Evolutionary conservation across 1,139 yeast genomes (phyloP).

Genomic region (Candida sp.): DNA sequence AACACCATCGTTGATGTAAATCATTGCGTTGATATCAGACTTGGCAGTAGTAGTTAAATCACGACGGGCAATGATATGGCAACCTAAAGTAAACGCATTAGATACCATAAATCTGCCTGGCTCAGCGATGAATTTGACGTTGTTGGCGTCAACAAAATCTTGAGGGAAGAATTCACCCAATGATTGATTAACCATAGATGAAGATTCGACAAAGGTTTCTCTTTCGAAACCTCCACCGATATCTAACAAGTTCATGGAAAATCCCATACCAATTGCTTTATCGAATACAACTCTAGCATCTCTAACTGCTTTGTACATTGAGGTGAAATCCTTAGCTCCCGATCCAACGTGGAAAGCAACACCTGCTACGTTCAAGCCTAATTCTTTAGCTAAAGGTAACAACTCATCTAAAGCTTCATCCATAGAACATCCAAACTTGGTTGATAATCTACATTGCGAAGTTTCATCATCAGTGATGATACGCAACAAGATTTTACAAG

Average conservation of each 20-base stretch:
- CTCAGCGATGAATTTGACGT: slow-evolving; percentile 75
- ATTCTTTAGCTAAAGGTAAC: slow-evolving; percentile 57
- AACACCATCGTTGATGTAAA: slow-evolving; percentile 92
- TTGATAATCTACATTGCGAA: slow-evolving; percentile 83
- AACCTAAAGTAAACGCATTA: slow-evolving; percentile 79
- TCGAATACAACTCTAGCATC: slow-evolving; percentile 77
- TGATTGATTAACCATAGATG: slow-evolving; percentile 54
- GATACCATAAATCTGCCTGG: slow-evolving; percentile 94
- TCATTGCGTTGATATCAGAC: slow-evolving; percentile 31
- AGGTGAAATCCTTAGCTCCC: slow-evolving; percentile 76
- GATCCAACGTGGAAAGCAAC: slow-evolving; percentile 97
- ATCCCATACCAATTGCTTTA: slow-evolving; percentile 46
- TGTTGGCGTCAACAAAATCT: slow-evolving; percentile 20
- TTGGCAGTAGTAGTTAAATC: slow-evolving; percentile 20
- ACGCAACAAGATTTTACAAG: slow-evolving; percentile 68
- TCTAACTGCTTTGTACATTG: slow-evolving; percentile 67
- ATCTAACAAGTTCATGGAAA: slow-evolving; percentile 59
- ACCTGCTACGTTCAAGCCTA: slow-evolving; percentile 68
- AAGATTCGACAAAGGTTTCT: slow-evolving; percentile 61
- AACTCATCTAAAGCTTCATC: slow-evolving; percentile 49
- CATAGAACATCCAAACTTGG: slow-evolving; percentile 84
- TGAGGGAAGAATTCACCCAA: slow-evolving; percentile 58
- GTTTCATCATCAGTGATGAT: slow-evolving; percentile 88
- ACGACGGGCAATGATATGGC: slow-evolving; percentile 83
- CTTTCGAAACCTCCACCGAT: slow-evolving; percentile 93